These are phyloP conservation scores for Conticribra guillardii DNA, from an alignment of 108 stramenopile species.

Conservation along the genomic window DNA sequence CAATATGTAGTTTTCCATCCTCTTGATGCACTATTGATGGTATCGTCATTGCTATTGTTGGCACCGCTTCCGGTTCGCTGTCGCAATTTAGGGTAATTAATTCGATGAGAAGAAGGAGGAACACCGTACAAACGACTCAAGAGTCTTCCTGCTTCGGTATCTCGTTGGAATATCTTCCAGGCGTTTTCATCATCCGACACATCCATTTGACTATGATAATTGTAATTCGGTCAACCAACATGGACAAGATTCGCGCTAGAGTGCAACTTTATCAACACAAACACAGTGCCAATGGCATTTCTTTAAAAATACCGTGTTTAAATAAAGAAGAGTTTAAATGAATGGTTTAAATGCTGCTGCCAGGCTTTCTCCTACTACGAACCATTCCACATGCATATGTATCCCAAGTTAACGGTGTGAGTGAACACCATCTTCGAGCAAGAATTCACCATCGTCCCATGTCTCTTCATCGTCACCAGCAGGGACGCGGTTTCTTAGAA, in stretches of 20 bases:
- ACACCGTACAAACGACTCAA: constrained; percentile 37
- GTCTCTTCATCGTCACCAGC: constrained; percentile 21
- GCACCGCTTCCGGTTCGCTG: constrained; percentile 2
- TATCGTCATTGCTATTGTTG: neutral
- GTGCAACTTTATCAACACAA: no score
- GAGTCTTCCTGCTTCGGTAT: constrained; percentile 42
- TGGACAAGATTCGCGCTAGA: no score
- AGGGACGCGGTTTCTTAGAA: constrained; percentile 61
- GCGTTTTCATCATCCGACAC: constrained; percentile 12
- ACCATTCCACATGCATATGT: no score
- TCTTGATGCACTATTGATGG: constrained; percentile 13
- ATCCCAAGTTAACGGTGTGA: constrained; percentile 52
- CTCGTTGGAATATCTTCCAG: constrained; percentile 38
- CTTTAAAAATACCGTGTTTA: no score
- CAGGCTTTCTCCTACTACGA: no score
- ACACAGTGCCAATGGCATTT: no score
- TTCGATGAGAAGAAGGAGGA: constrained; percentile 10
- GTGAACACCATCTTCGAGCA: constrained; percentile 58
- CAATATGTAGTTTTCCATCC: constrained; percentile 41
- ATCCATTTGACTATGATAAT: neutral
- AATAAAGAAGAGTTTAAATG: no score
- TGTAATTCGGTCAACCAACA: no score
- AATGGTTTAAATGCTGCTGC: no score
- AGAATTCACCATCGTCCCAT: constrained; percentile 58
- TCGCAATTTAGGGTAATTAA: constrained; percentile 32